phyloP scores from a whole-genome alignment of 225 moss, liverwort and hornwort genomes.

The Ulota crispa region DNA sequence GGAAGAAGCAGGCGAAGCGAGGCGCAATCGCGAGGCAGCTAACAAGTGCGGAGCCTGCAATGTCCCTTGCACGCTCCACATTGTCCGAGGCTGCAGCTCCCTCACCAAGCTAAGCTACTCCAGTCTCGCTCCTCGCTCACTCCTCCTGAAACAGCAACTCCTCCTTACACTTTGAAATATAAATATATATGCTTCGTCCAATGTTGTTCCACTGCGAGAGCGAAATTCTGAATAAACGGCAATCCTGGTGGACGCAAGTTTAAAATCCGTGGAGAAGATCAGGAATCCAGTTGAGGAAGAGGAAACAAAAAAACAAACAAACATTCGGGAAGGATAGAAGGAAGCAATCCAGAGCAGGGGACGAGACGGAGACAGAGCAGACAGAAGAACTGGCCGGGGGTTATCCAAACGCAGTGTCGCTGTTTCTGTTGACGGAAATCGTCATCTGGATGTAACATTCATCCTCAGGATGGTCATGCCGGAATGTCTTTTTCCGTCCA shows the following conservation, averaged over 20 bases:
- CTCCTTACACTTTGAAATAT: background rate
- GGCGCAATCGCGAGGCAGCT: constrained; percentile 44
- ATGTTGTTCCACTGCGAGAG: background rate
- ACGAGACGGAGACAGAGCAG: background rate
- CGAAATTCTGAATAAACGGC: background rate
- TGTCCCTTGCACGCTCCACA: constrained; percentile 55
- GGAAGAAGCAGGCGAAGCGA: constrained; percentile 19
- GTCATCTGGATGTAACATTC: background rate
- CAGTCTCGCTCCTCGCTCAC: background rate
- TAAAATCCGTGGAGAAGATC: background rate
- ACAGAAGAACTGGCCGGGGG: background rate
- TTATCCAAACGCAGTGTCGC: constrained; percentile 14
- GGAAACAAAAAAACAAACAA: background rate
- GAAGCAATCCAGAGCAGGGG: background rate
- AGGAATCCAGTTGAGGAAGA: background rate
- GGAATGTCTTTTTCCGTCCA: background rate
- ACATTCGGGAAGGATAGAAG: background rate
- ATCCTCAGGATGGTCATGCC: background rate
- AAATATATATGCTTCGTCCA: background rate
- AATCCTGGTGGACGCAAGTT: background rate
- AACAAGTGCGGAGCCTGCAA: constrained; percentile 58
- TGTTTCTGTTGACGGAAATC: background rate
- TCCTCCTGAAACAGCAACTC: background rate
- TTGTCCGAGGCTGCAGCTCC: constrained; percentile 23
- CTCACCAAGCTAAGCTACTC: background rate